Evolutionary conservation across 2,329 filamentous ascomycete genomes (phyloP).

Genomic region (Botrytis paeoniae): DNA sequence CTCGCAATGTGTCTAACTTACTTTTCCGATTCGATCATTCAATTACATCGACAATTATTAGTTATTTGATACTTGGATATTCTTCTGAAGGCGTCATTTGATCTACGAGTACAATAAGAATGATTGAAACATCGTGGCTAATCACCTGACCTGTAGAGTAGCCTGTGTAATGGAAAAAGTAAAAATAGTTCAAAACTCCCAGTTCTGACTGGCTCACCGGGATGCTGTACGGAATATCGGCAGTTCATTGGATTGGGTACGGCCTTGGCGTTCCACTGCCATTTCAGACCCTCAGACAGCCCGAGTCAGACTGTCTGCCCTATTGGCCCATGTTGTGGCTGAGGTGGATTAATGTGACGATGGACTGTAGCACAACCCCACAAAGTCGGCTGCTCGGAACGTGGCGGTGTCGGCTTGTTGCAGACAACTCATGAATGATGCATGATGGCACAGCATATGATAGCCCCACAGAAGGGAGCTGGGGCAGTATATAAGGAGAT

Average conservation of each 20-base stretch:
- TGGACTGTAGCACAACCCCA: background rate
- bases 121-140: background rate
- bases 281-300: background rate
- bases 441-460: background rate
- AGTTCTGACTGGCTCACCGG: background rate
- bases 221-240: background rate
- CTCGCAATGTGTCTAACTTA: background rate
- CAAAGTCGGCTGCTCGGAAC: background rate
- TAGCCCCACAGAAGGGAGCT: background rate
- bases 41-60: background rate
- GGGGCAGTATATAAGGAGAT: background rate
- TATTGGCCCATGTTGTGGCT: background rate
- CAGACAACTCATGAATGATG: background rate
- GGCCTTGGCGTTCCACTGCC: background rate
- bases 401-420: background rate
- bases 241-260: background rate
- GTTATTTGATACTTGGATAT: background rate
- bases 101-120: background rate
- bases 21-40: background rate
- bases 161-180: background rate
- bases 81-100: background rate
- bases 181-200: background rate
- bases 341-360: background rate
- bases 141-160: background rate
- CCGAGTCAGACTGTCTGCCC: background rate